These are phyloP conservation scores for Aspergillus sp. DNA, from an alignment of 2,329 filamentous ascomycete species.

Conservation along the genomic window DNA sequence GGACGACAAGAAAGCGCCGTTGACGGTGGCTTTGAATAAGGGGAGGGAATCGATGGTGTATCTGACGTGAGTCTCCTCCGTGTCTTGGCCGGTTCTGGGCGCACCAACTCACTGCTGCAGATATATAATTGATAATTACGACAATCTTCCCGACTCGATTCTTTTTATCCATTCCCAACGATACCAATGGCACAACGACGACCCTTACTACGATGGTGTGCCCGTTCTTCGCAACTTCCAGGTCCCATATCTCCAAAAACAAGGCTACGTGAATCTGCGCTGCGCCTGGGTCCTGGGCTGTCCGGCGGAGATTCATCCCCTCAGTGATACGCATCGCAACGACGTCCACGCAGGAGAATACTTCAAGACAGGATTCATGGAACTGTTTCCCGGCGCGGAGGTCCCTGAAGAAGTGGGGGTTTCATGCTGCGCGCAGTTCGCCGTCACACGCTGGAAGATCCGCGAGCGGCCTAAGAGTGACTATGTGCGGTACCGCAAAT, in stretches of 20 bases:
- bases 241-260: conserved; percentile 49
- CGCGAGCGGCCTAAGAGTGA: conserved; percentile 49
- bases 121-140: conserved; percentile 48
- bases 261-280: conserved; percentile 58
- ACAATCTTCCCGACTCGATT: conserved; percentile 43
- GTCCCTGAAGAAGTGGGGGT: conserved; percentile 51
- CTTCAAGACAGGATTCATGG: conserved; percentile 52
- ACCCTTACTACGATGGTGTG: conserved; percentile 54
- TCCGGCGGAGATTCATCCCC: conserved; percentile 53
- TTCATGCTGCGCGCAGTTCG: conserved; percentile 60
- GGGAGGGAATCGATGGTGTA: conserved; percentile 49
- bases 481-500: conserved; percentile 52
- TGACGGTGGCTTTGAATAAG: conserved; percentile 52
- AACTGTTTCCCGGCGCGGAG: conserved; percentile 47
- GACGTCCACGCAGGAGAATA: conserved; percentile 53
- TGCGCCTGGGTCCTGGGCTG: conserved; percentile 57
- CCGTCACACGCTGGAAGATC: conserved; percentile 52
- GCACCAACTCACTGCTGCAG: conserved; percentile 20
- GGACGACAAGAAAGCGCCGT: conserved; percentile 50
- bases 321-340: conserved; percentile 45
- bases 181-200: conserved; percentile 54
- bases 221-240: conserved; percentile 53
- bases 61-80: conserved; percentile 39
- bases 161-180: conserved; percentile 45
- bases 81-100: not conserved